Conservation (phyloP, 148 eudicot species). For the Rhododendron henanense region DNA sequence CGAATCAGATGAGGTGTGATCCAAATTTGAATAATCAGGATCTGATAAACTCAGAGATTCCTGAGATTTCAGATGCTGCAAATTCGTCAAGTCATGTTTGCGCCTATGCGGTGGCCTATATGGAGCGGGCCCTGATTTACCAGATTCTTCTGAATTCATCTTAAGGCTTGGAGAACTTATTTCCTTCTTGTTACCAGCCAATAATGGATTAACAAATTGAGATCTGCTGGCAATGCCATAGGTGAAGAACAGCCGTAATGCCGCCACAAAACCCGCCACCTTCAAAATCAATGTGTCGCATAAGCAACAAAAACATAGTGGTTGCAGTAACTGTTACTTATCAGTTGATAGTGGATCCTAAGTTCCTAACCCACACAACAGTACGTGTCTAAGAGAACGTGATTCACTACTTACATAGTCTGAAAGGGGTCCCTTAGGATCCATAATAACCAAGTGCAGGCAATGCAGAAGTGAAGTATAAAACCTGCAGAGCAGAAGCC, state of each 20-base stretch:
- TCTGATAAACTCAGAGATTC: constrained; percentile 35
- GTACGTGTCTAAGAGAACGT: not conserved
- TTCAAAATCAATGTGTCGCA: constrained; percentile 26
- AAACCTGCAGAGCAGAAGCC: constrained; percentile 49
- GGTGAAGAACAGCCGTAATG: constrained; percentile 57
- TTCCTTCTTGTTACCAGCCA: constrained; percentile 31
- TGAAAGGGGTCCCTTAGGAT: constrained; percentile 70
- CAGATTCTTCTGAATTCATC: constrained; percentile 23
- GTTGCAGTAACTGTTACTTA: not conserved
- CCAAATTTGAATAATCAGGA: constrained; percentile 36
- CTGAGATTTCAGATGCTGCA: constrained; percentile 32
- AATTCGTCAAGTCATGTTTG: constrained; percentile 27
- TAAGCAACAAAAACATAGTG: not conserved
- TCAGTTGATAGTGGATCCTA: not conserved
- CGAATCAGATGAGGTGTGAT: constrained; percentile 76
- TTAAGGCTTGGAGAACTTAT: constrained; percentile 25
- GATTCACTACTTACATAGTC: constrained; percentile 59
- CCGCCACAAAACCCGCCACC: constrained; percentile 86
- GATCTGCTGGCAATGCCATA: constrained; percentile 63
- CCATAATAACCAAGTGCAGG: constrained; percentile 74
- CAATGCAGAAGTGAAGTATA: constrained; percentile 71
- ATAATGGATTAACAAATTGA: constrained; percentile 20
- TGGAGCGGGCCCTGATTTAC: constrained; percentile 47
- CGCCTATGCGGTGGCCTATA: constrained; percentile 98
- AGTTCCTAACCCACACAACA: not conserved